Percentiles rank a stretch among this genome's conserved stretches.
Evolutionary conservation across 352 stramenopile genomes (phyloP).

Genomic region (Pythium brassicae): DNA sequence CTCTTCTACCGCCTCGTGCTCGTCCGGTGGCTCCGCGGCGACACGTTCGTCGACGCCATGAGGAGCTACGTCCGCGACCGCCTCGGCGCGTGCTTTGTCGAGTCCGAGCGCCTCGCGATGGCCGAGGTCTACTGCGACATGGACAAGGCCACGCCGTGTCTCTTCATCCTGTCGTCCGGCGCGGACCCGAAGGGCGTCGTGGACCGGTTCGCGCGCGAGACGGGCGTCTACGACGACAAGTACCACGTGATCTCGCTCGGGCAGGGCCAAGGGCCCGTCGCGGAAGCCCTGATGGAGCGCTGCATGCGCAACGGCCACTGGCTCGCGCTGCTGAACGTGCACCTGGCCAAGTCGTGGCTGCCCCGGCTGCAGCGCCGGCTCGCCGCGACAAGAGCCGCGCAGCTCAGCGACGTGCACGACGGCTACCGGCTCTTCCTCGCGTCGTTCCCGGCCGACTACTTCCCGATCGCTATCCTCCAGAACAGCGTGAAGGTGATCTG

Average conservation of each 20-base stretch:
- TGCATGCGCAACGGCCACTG: constrained; percentile 48
- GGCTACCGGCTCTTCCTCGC: constrained; percentile 71
- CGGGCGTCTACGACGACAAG: constrained; percentile 24
- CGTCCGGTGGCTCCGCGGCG: constrained; percentile 53
- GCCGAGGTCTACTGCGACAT: constrained; percentile 50
- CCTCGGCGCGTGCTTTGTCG: constrained; percentile 26
- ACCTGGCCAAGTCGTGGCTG: constrained; percentile 78
- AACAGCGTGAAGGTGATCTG: constrained; percentile 79
- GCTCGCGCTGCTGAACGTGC: constrained; percentile 74
- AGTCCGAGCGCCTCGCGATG: constrained; percentile 22
- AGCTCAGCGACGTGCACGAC: constrained; percentile 36
- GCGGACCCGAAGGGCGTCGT: constrained; percentile 54
- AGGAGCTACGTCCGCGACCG: constrained; percentile 33
- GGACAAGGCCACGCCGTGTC: constrained; percentile 53
- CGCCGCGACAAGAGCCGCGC: constrained; percentile 21
- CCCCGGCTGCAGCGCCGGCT: constrained; percentile 50
- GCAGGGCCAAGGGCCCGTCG: constrained; percentile 70
- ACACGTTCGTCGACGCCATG: constrained; percentile 34
- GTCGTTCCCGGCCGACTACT: constrained; percentile 60
- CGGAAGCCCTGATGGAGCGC: constrained; percentile 50
- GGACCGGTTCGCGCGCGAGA: constrained; percentile 42
- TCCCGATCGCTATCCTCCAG: constrained; percentile 68
- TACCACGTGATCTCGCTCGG: constrained; percentile 69
- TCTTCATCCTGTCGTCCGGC: constrained; percentile 76
- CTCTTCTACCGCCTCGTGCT: constrained; percentile 53